Percentiles rank a stretch among this genome's conserved stretches.
Evolutionary conservation across 1,139 yeast genomes (phyloP).

Genomic region (Candida gigantensis): DNA sequence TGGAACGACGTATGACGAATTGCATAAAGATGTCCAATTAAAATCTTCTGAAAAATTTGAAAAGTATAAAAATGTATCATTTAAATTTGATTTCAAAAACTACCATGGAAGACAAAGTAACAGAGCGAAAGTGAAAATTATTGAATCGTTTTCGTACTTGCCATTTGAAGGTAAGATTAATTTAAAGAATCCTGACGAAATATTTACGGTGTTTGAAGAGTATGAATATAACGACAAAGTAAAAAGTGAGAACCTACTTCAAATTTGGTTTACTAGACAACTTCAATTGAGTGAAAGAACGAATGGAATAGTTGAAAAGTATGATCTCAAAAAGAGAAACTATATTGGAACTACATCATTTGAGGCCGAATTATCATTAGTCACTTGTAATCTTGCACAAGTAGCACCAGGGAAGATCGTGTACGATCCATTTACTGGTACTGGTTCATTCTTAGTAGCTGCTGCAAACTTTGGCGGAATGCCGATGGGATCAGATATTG

Average conservation of each 20-base stretch:
- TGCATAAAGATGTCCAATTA: constrained; percentile 56
- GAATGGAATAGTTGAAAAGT: constrained; percentile 64
- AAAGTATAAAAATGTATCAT: constrained; percentile 46
- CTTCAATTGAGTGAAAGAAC: constrained; percentile 66
- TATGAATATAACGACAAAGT: constrained; percentile 54
- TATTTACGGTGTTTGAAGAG: constrained; percentile 74
- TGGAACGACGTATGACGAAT: constrained; percentile 54
- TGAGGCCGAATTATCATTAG: constrained; percentile 83
- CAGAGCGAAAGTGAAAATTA: constrained; percentile 57
- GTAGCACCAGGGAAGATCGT: constrained; percentile 64
- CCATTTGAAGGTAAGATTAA: constrained; percentile 75
- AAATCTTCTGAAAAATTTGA: constrained; percentile 30
- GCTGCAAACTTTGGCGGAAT: constrained; percentile 85
- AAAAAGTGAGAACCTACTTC: constrained; percentile 54
- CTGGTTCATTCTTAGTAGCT: constrained; percentile 91
- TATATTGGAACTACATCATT: constrained; percentile 96
- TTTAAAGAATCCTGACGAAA: constrained; percentile 76
- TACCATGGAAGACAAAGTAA: constrained; percentile 68
- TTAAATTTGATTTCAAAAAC: constrained; percentile 80
- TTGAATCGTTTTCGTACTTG: constrained; percentile 72
- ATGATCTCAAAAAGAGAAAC: constrained; percentile 78
- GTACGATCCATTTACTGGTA: constrained; percentile 96
- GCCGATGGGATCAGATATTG: constrained; percentile 88
- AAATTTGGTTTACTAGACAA: constrained; percentile 75
- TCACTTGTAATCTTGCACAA: constrained; percentile 85